Base-by-base conservation (phyloP, 371 early-diverging fungal species). In the Saksenaea vasiformis region DNA sequence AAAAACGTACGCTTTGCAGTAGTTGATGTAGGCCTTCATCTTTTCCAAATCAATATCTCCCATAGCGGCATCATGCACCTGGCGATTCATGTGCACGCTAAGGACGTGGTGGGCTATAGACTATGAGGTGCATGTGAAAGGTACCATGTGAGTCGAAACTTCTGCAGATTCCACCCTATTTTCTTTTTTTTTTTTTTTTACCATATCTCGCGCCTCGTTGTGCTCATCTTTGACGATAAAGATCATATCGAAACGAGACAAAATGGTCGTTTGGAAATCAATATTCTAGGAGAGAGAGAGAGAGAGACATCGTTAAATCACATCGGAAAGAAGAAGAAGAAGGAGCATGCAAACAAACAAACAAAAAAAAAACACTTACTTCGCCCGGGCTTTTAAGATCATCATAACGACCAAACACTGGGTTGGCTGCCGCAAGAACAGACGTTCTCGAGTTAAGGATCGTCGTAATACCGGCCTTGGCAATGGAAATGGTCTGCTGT, bases 401-500 rank as follows among this genome's bases (percentile, higher is more conserved):
- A 82, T 99, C 98, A 78, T 99, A 99, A 56, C 99, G 91, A 62
- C 99, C 99, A 86, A 98, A 99, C 24, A 98, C 94, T n/a, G 99
- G 99, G 82, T 99, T 99, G n/a, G 99, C 99, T 10, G 99, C 99
- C 3, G 99, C 99, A 28, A 99, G 84, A 5, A 99, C 98, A 28
- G 98, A 94, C 0, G 99, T 95, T 64, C 99, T 86, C 5, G 99
- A 96, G 79, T 99, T 99, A 35, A 99, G 85, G 61, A 99, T 95
- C 0, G 99, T 99, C 0, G 99, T 99, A 73, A 99, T 99, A 66
- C 99, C 99, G 22, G 99, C 99, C 81, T 99, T 99, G 57, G 99
- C 99, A 68, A 99, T 99, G 9, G 97, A 97, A 62, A 99, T 99
- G 1, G 99, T 99, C 77, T 99, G 99, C 82, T 99, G 99, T 84